These are phyloP conservation scores for Xerocomus potaroensis DNA, from an alignment of 768 basidiomycete genomes.

Conservation along the genomic window DNA sequence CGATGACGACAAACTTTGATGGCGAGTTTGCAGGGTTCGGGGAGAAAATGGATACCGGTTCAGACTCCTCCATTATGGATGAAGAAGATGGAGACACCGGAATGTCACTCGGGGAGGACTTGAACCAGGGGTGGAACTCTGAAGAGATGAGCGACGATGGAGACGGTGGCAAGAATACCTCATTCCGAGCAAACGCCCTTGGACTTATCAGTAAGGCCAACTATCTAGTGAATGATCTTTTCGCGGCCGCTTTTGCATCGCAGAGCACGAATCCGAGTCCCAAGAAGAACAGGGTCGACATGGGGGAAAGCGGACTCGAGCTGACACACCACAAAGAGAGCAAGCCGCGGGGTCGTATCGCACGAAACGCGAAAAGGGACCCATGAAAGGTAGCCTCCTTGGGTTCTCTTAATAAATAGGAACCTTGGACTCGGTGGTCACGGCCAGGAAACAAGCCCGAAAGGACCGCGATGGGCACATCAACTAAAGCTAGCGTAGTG, in stretches of 20 bases:
- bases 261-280: constrained; percentile 11
- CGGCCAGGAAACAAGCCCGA: too few relatives aligned
- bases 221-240: constrained; percentile 65
- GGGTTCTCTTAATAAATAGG: too few relatives aligned
- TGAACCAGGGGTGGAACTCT: constrained; percentile 5
- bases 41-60: constrained; percentile 9
- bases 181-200: not conserved
- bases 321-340: too few relatives aligned
- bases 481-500: too few relatives aligned
- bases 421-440: too few relatives aligned
- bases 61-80: constrained; percentile 12
- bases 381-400: too few relatives aligned
- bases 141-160: constrained; percentile 17
- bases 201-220: constrained; percentile 34
- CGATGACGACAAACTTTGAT: too few relatives aligned
- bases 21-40: constrained; percentile 12
- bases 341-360: too few relatives aligned
- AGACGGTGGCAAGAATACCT: not conserved
- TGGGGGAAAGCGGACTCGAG: too few relatives aligned
- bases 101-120: constrained; percentile 10
- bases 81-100: constrained; percentile 15
- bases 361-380: too few relatives aligned
- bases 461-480: too few relatives aligned
- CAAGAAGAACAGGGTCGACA: constrained; percentile 23
- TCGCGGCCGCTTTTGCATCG: constrained; percentile 50